These are phyloP conservation scores for Xylaria curta DNA, from an alignment of 495 filamentous ascomycete species.

Conservation along the genomic window DNA sequence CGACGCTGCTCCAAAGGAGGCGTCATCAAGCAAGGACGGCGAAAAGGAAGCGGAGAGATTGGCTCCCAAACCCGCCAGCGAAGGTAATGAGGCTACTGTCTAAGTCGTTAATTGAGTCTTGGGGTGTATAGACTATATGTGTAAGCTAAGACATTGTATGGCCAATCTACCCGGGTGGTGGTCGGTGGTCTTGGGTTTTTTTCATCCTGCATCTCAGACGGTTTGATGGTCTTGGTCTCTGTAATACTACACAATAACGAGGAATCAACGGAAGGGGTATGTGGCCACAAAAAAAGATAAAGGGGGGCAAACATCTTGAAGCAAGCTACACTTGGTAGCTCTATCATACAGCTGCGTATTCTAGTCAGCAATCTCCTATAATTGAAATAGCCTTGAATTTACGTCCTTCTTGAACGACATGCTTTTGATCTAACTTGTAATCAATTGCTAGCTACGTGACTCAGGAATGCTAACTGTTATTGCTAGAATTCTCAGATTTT, in stretches of 20 bases:
- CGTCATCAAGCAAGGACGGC: conserved; percentile 68
- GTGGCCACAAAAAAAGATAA: conserved; percentile 18
- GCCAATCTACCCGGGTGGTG: conserved; percentile 6
- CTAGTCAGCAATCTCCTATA: conserved; percentile 23
- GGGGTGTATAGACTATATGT: conserved; percentile 11
- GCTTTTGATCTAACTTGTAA: neutral
- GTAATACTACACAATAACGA: conserved; percentile 28
- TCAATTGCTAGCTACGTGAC: neutral
- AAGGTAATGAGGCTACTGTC: conserved; percentile 70
- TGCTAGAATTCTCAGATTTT: neutral
- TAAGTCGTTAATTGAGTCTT: conserved; percentile 14
- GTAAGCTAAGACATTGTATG: neutral
- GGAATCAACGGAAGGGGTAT: conserved; percentile 16
- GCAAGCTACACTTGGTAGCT: neutral
- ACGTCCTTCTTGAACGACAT: neutral
- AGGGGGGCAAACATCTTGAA: neutral
- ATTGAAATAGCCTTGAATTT: neutral
- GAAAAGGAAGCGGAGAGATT: conserved; percentile 62
- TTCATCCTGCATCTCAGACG: conserved; percentile 9
- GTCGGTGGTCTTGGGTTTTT: conserved; percentile 7
- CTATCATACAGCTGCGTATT: conserved; percentile 12
- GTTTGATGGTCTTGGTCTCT: conserved; percentile 10
- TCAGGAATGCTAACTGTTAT: neutral
- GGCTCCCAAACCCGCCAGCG: conserved; percentile 75
- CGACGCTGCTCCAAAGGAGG: conserved; percentile 53